Conservation (phyloP, 164 flowering plant genomes). For the Dillenia suffruticosa region DNA sequence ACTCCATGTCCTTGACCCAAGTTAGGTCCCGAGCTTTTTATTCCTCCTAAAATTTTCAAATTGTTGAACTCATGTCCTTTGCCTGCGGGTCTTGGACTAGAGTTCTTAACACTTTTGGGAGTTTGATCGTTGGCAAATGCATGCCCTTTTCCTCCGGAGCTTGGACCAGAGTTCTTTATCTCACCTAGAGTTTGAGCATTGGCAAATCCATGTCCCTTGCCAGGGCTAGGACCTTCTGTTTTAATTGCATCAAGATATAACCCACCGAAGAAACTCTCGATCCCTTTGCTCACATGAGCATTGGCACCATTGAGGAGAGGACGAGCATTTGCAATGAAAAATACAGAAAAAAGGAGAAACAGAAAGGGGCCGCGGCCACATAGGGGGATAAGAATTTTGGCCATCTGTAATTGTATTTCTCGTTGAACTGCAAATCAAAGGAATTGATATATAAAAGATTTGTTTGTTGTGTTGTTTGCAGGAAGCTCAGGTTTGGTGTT, state of each 20-base stretch:
- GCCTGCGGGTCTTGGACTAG: conserved; percentile 25
- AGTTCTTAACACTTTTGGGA: conserved; percentile 11
- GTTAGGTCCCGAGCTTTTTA: conserved; percentile 22
- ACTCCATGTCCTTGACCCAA: conserved; percentile 4
- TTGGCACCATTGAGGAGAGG: conserved; percentile 3
- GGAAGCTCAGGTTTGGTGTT: too few relatives aligned
- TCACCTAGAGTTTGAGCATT: background rate
- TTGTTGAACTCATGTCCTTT: conserved; percentile 11
- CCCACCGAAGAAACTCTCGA: conserved; percentile 6
- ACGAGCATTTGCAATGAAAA: conserved; percentile 15
- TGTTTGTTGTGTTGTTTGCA: too few relatives aligned
- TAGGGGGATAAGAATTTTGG: background rate
- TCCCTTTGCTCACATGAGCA: background rate
- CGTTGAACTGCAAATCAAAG: background rate
- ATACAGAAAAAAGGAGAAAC: background rate
- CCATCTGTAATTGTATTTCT: background rate
- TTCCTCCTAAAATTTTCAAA: background rate
- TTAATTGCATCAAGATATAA: conserved; percentile 7
- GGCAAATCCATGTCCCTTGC: conserved; percentile 4
- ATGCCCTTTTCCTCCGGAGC: background rate
- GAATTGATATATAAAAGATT: too few relatives aligned
- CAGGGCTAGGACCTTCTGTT: background rate
- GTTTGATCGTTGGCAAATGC: background rate
- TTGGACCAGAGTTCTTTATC: conserved; percentile 2
- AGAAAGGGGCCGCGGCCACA: background rate